Base-by-base conservation (phyloP, 352 stramenopile species). In the Phytophthora lateralis region DNA sequence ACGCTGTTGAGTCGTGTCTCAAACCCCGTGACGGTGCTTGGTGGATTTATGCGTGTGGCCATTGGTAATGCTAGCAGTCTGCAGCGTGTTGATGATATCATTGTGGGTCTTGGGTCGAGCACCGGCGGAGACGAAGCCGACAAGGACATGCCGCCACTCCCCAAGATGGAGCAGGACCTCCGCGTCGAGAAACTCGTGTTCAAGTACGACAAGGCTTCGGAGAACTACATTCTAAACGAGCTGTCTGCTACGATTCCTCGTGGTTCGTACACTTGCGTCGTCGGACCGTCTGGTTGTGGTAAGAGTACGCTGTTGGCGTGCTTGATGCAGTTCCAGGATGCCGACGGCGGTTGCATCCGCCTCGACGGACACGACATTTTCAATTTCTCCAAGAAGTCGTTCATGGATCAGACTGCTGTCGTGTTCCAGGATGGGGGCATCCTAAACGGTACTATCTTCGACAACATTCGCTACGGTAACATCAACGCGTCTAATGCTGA, bases 391-490 rank as follows among this genome's bases (percentile, higher is more conserved):
- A 94, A 90, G 59, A 82, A 86, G 60, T 93, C 83, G 20, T 94
- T 93, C 52, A 93, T 94, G 84, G 78, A 89, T 53, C 88, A 96
- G 63, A 93, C 84, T 18, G 85, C 85, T 0, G 84, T 95, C 4
- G 85, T 95, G 54, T 96, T 96, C 55, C 88, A 96, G 59, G 88
- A 96, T 63, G 85, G 85, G 46, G 85, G 85, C 18, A 95, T 95
- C 27, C 59, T 96, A 15, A 96, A 96, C 70, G 88, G 88, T 47
- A 89, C 83, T 12, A 96, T 96, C 62, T 91, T 84, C 57, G 88
- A 96, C 65, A 96, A 96, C 65, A 90, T 96, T 50, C 84, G 85
- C 38, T 96, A 91, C 64, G 88, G 88, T 26, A 94, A 92, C 67
- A 68, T 73, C 3, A 57, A 42, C 11, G 88, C 84, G 30, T 89